Conservation (phyloP, 1,284 basidiomycete species). For the Leccinum huronense region DNA sequence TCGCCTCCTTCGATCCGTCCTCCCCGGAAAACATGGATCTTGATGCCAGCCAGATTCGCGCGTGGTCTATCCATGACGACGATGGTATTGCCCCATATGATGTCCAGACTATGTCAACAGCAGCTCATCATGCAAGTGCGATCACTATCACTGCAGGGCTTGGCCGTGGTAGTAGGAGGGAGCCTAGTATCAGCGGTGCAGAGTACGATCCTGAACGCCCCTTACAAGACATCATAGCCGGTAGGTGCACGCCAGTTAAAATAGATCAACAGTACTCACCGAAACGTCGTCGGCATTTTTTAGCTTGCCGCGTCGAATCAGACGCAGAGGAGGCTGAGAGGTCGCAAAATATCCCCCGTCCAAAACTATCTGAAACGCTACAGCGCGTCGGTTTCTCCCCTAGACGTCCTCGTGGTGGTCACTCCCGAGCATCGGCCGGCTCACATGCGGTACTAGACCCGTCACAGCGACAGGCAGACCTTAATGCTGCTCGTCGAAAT, state of each 20-base stretch:
- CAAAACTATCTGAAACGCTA: slow-evolving; percentile 65
- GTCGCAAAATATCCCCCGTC: slow-evolving; percentile 41
- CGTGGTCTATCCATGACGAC: slow-evolving; percentile 68
- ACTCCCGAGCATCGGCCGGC: slow-evolving; percentile 26
- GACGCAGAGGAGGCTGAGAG: slow-evolving; percentile 25
- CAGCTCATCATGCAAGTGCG: slow-evolving; percentile 82
- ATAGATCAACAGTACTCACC: not conserved
- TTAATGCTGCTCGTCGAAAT: slow-evolving; percentile 26
- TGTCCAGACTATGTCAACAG: slow-evolving; percentile 72
- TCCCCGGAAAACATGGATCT: slow-evolving; percentile 55
- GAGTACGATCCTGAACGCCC: slow-evolving; percentile 88
- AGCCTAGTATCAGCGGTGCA: slow-evolving; percentile 64
- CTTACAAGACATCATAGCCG: slow-evolving; percentile 68
- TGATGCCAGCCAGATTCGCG: slow-evolving; percentile 52
- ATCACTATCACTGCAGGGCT: slow-evolving; percentile 84
- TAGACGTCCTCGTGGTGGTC: slow-evolving; percentile 59
- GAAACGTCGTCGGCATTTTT: not conserved
- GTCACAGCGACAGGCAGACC: slow-evolving; percentile 18
- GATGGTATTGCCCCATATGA: slow-evolving; percentile 64
- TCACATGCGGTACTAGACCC: slow-evolving; percentile 16
- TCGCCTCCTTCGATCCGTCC: slow-evolving; percentile 59
- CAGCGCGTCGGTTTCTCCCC: slow-evolving; percentile 66
- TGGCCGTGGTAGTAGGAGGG: slow-evolving; percentile 47
- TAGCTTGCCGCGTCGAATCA: slow-evolving; percentile 22
- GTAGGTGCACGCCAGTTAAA: slow-evolving; percentile 47